Evolutionary conservation across 495 filamentous ascomycete species (phyloP), one percentile per base, ranked within the genome.

Genomic region (Ascobolus immersus): DNA sequence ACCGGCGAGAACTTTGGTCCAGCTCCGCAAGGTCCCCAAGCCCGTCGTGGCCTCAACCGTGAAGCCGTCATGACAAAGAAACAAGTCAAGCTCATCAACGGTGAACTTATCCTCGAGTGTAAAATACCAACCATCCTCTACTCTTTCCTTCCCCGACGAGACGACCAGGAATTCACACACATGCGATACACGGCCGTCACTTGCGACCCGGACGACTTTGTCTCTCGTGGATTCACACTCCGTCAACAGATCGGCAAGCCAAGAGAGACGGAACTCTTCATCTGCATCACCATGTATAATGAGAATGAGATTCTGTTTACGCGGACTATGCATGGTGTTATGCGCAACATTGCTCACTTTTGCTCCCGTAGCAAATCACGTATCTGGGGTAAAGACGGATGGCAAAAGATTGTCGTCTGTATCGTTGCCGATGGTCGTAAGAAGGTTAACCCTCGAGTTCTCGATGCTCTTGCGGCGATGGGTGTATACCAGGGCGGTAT

Each of bases 121-220:
- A 94, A 94, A 51, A 94, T 99, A 32, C 89, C 89, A 1, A 93
- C 89, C 0, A 99, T 93, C 44, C 60, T 94, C 6, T 81, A 94
- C 59, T 81, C 75, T 45, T 94, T 94, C 53, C 58, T 94, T 29
- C 89, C 89, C 0, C 65, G 81, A 21, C 64, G 82, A 17, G 80
- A 94, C 51, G 81, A 90, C 40, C 67, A 77, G 31, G 89, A 99
- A 52, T 99, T 94, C 50, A 99, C 89, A 1, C 84, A 99, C 50
- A 94, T 94, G 89, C 75, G 89, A n/a, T 99, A 99, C 48, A 94
- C 89, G 20, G 89, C 89, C n/a, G 86, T 92, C 22, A 99, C 89
- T 1, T 93, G 84, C 47, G 89, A 99, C 49, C 89, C 89, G 0
- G 82, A 94, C 49, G 82, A 99, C 46, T 99, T 89, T 42, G 71